A percentile compares a stretch with the other conserved stretches of the same genome.
Evolutionary conservation across 2,329 filamentous ascomycete species (phyloP).

Genomic region (Teratosphaeriaceae sp.): DNA sequence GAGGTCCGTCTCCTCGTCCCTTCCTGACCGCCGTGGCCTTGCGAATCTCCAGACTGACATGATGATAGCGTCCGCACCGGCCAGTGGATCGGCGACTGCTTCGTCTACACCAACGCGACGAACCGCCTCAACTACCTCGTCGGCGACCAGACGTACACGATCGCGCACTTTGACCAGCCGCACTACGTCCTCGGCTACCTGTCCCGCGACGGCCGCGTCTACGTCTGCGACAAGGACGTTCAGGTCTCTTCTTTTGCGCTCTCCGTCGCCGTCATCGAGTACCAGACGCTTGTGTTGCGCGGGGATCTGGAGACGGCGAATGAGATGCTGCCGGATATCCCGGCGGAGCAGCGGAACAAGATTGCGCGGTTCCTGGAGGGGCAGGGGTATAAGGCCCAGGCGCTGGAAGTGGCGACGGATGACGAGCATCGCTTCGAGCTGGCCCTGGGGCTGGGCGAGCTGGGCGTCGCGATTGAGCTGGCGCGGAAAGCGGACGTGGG

Average conservation of each 20-base stretch:
- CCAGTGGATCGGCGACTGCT: slow-evolving; percentile 97
- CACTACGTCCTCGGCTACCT: slow-evolving; percentile 97
- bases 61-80: slow-evolving; percentile 70
- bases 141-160: slow-evolving; percentile 94
- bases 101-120: slow-evolving; percentile 96
- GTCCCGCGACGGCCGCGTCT: slow-evolving; percentile 88
- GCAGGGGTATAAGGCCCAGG: slow-evolving; percentile 93
- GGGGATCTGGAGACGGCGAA: slow-evolving; percentile 88
- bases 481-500: slow-evolving; percentile 79
- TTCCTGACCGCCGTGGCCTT: too few species aligned
- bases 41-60: too few species aligned
- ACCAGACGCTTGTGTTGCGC: slow-evolving; percentile 90
- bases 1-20: slow-evolving; percentile 45
- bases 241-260: slow-evolving; percentile 83
- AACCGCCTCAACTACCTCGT: slow-evolving; percentile 98
- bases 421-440: slow-evolving; percentile 95
- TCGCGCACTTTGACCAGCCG: slow-evolving; percentile 91
- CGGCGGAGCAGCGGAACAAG: slow-evolving; percentile 93
- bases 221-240: slow-evolving; percentile 93
- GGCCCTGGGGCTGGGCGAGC: slow-evolving; percentile 71
- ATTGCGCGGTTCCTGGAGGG: slow-evolving; percentile 96
- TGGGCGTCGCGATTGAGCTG: slow-evolving; percentile 78
- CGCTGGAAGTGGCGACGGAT: slow-evolving; percentile 89
- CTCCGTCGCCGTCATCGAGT: slow-evolving; percentile 88
- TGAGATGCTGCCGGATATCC: slow-evolving; percentile 74